A percentile compares a stretch with the other conserved stretches of the same genome.
Evolutionary conservation across 768 basidiomycete genomes (phyloP).

Genomic region (Krasilnikovozyma curviuscula): DNA sequence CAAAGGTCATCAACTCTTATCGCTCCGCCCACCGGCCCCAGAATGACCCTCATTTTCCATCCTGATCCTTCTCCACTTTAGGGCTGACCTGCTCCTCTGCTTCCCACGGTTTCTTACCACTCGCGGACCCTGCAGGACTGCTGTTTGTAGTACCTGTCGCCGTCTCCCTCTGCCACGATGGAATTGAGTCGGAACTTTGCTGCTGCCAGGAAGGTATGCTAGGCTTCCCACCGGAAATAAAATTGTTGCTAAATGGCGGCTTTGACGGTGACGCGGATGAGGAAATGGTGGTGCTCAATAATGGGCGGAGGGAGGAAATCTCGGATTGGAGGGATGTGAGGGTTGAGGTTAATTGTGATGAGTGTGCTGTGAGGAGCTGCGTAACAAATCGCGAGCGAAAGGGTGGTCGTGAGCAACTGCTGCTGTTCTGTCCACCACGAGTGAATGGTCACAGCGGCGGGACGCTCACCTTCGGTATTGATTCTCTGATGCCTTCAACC

Average conservation of each 20-base stretch:
- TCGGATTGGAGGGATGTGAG: slow-evolving; percentile 9
- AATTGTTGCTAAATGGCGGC: not conserved
- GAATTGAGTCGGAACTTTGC: no score
- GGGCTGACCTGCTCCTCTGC: no score
- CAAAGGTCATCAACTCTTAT: no score
- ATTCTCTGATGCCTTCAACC: slow-evolving; percentile 68
- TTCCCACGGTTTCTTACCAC: no score
- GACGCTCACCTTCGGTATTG: slow-evolving; percentile 66
- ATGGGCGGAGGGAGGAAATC: slow-evolving; percentile 6
- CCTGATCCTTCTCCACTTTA: no score
- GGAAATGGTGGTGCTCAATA: not conserved
- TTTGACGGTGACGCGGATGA: not conserved
- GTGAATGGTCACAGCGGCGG: not conserved
- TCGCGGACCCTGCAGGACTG: no score
- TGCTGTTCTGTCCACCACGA: not conserved
- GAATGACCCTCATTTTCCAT: no score
- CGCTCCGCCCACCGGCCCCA: no score
- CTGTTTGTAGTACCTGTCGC: no score
- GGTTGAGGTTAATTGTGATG: slow-evolving; percentile 3
- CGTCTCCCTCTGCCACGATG: no score
- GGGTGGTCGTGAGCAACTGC: not conserved
- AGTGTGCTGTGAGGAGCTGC: slow-evolving; percentile 9
- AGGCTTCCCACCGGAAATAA: not conserved
- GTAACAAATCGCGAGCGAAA: not conserved
- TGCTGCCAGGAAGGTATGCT: slow-evolving; percentile 6